phyloP scores from a whole-genome alignment of 306 rosid genomes.

The Gastrolobium villosum region DNA sequence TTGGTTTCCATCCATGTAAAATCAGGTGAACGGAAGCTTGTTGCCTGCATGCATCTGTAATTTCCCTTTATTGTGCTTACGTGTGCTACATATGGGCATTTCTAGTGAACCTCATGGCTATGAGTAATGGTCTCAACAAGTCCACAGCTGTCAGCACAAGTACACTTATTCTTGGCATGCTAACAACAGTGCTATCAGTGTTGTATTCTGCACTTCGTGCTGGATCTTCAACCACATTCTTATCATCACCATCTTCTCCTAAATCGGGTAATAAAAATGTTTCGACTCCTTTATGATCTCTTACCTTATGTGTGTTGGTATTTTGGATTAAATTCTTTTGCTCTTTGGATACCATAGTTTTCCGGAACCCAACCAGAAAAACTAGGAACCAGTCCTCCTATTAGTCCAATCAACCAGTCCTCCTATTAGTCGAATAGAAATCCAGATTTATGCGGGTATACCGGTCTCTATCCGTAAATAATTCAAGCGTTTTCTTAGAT shows the following conservation, averaged over 20 bases:
- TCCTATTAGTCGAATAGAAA: too few species aligned
- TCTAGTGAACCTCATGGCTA: slow-evolving; percentile 88
- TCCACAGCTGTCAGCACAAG: slow-evolving; percentile 74
- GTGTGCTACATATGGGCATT: slow-evolving; percentile 92
- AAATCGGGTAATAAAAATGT: slow-evolving; percentile 61
- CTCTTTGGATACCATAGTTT: neutral
- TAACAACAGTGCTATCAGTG: slow-evolving; percentile 87
- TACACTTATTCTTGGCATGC: slow-evolving; percentile 91
- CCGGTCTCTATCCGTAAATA: too few species aligned
- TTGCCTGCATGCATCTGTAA: slow-evolving; percentile 97
- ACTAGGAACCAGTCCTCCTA: neutral
- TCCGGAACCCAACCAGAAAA: neutral
- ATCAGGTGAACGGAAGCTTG: slow-evolving; percentile 96
- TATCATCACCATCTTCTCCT: slow-evolving; percentile 93
- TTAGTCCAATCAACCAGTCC: neutral
- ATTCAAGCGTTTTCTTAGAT: too few species aligned
- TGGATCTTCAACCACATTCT: slow-evolving; percentile 90
- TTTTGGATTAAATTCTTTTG: neutral
- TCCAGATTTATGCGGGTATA: too few species aligned
- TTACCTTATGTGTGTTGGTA: neutral
- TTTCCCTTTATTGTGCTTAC: slow-evolving; percentile 89
- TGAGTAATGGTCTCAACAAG: slow-evolving; percentile 82
- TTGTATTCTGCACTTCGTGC: slow-evolving; percentile 95
- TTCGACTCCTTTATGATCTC: slow-evolving; percentile 41
- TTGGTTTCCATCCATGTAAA: too few species aligned